Base-by-base conservation (phyloP, 1,139 yeast genomes). In the Nematodospora anomalae region DNA sequence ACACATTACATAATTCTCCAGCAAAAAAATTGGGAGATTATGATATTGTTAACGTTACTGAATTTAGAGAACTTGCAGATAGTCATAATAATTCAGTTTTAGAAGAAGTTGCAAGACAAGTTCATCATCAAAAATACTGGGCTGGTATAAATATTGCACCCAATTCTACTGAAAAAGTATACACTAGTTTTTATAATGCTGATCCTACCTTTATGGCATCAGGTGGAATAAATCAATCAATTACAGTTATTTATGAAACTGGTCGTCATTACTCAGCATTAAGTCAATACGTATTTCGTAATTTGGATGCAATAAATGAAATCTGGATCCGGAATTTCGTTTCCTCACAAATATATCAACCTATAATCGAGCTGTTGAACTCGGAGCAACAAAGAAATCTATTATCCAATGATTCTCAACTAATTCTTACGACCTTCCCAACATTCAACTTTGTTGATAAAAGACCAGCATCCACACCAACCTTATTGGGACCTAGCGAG, bases 121-220 rank as follows among this genome's bases (percentile, higher is more conserved):
- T 80, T 3, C 74, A 70, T 47, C 68, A 66, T 35, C 74, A 76
- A 53, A 52, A 71, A 24, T 78, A 66, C 49, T 81, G 85, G 85
- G 65, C 67, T 27, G 72, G 76, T 0, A 49, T 78, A 18, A 72
- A 75, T 43, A 67, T 79, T 16, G 52, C 50, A 15, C 63, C 72
- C 25, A 71, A 73, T 40, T 64, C 75, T 2, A 74, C 84, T 2
- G 45, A 45, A 24, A 28, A 35, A 16, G 45, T 77, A 11, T 57
- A 57, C 32, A 45, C 58, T 5, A 64, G 74, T 3, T 49, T 75
- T 31, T 47, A 51, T 3, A 45, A 43, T 11, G 52, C 50, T 11
- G 50, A 57, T 33, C 45, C 58, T 42, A 32, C 49, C 44, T 30
- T 45, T 49, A 43, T 37, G 29, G 36, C 45, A 5, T 31, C 47